phyloP scores from a whole-genome alignment of 345 rosid species.

The Garcia nutans region DNA sequence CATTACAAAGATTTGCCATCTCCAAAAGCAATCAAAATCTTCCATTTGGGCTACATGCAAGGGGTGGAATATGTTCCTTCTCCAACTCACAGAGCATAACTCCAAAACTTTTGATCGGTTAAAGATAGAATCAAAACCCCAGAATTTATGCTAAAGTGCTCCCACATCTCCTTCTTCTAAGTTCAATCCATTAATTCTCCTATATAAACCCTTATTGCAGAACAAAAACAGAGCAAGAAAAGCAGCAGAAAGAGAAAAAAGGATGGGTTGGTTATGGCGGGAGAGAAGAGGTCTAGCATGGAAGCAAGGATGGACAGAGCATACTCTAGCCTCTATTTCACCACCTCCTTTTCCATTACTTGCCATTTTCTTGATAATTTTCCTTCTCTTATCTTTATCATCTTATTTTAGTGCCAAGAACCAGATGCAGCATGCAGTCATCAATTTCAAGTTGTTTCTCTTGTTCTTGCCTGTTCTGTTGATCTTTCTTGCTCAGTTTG shows the following conservation, averaged over 20 bases:
- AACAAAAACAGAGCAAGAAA: not conserved
- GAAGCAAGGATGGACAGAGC: slow-evolving; percentile 65
- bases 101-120: slow-evolving; percentile 25
- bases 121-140: slow-evolving; percentile 32
- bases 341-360: slow-evolving; percentile 62
- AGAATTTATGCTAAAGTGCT: slow-evolving; percentile 49
- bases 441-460: slow-evolving; percentile 53
- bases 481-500: slow-evolving; percentile 42
- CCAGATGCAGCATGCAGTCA: slow-evolving; percentile 42
- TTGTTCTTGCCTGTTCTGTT: slow-evolving; percentile 60
- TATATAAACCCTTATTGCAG: not conserved
- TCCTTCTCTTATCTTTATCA: slow-evolving; percentile 48
- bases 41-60: not conserved
- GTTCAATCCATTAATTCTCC: too few species aligned
- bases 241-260: slow-evolving; percentile 7
- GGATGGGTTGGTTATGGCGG: slow-evolving; percentile 57
- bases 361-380: slow-evolving; percentile 49
- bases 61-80: slow-evolving; percentile 15
- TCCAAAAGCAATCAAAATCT: not conserved
- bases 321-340: slow-evolving; percentile 47
- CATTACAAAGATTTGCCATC: not conserved
- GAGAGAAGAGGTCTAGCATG: slow-evolving; percentile 67
- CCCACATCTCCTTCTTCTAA: too few species aligned
- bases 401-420: slow-evolving; percentile 48
- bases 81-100: slow-evolving; percentile 9